Evolutionary conservation across 208 protist species (phyloP), one percentile per base, ranked within the genome.

Genomic region (Leishmania lainsoni): DNA sequence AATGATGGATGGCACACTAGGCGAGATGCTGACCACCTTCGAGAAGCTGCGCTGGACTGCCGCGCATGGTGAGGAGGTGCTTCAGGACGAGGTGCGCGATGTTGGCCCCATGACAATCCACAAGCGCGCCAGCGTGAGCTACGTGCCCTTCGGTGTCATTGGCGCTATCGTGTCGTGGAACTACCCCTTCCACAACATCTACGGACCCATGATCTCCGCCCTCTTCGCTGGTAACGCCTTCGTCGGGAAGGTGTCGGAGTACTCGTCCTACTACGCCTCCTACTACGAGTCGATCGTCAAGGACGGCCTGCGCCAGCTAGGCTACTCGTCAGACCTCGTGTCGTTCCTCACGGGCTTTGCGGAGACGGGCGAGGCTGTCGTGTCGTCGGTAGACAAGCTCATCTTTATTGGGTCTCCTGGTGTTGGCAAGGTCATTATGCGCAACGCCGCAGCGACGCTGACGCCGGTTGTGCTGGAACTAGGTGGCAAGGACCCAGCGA

Each of bases 151-250:
- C 79, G 95, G 95, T 58, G 96, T 98, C 79, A 93, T 98, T 82
- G 96, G 94, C 72, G 95, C 93, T 52, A 98, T 98, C 79, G 93
- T 98, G 45, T 96, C 95, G 75, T 98, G 94, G 94, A 99, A 99
- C 88, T 99, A 99, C 87, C 97, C 98, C 20, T 98, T 99, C 81
- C 97, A 99, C 86, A 99, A 98, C 90, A 95, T 98, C 79, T 96
- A 94, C 81, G 94, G 93, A 35, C 95, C 95, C 78, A 95, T 98
- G 90, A 98, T 99, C 81, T 97, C 97, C 56, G 96, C 96, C 58
- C 89, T 99, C 54, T 99, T 98, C 68, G 88, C 97, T 35, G 98
- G 98, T 76, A 99, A 99, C 85, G 95, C 89, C n/a, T 96, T 98
- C 80, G 91, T 99, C 3, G 92, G 97, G 48, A 98, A 99, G 83